Base-by-base conservation (phyloP, 371 early-diverging fungal genomes). In the Paraphysoderma sedebokerense region DNA sequence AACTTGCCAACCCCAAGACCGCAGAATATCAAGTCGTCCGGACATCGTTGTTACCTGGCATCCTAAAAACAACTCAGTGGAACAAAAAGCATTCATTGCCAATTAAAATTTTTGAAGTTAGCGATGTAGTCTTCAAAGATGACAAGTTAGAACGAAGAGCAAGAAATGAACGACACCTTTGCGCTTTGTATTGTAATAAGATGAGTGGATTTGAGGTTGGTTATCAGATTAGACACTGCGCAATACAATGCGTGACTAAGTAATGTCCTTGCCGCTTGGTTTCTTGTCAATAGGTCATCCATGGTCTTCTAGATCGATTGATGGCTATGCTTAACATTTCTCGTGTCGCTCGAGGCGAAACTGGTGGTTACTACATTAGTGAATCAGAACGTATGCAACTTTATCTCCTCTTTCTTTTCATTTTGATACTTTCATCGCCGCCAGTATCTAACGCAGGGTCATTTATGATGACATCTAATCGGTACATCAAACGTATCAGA, bases 1-100 rank as follows among this genome's bases (percentile, higher is more conserved):
- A 79, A 47, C 69, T 98, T 26, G 76, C 82, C n/a, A 98, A 98
- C 63, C 98, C 98, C 48, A 89, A 90, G 72, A 92, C 97, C 2
- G 56, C 72, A 23, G 98, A 98, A 60, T 95, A 86, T 64, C 83
- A 93, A 63, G 92, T 91, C 12, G 89, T 97, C 31, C 83, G 99
- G 46, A 89, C 91, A 12, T 81, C 85, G 11, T 68, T 99, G 36
- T 63, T 98, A 32, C 97, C 97, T 11, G 98, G 98, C 40, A 65
- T 98, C 17, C 70, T 99, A 46, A 99, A 99, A 79, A 92, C 95
- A 2, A 57, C 98, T 39, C 66, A 78, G 54, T 74, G 78, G 52
- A 99, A 98, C 79, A 85, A 82, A 65, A 84, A 83, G 55, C 72
- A 81, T 44, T 71, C 93, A 8, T 66, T 98, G 44, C 99, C 99